Evolutionary conservation across 768 basidiomycete species (phyloP), one percentile per base, ranked within the genome.

Genomic region (Termitomyces sp.): DNA sequence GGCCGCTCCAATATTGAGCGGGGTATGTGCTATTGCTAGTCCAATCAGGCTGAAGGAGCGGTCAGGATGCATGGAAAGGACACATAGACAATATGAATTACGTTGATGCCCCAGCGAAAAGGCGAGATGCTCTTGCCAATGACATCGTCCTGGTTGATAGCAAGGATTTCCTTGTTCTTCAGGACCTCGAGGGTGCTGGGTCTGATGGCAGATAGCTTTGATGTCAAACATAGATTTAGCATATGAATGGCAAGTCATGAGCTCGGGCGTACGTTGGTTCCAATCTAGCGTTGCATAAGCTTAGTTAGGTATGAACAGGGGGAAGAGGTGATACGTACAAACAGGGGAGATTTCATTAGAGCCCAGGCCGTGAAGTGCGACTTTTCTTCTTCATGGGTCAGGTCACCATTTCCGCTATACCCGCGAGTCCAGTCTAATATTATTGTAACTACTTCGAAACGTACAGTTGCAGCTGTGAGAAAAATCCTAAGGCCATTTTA

Each of bases 341-440:
- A 64, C 26, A 88, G 74, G 2, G 85, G 85, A 0, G 70, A 72
- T 62, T 85, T 86, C 81, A 84, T 79, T 42, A 88, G 66, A 15
- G 84, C 84, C 85, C 85, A 88, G 3, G 83, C 83, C 0, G 84
- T 85, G 65, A 86, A 87, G 62, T 88, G 85, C 1, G 83, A 79
- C 67, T 87, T 86, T 9, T 77, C 66, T 67, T 87, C 85, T 3
- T 87, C 84, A 62, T 71, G 77, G 0, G 81, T 77, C 21, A 87
- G 64, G 30, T 75, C 74, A 11, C 84, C 84, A 60, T 88, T 88
- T n/a, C 85, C 85, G 24, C 82, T 84, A 58, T 2, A 38, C 8
- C 5, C 34, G 5, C 7, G 7, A 30, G 21, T 26, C n/a, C 9
- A 37, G 34, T 8, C 40, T 5, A 22, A 22, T 15, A 10, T 12